Conservation (phyloP, 164 flowering plant species). For the Protea cynaroides region DNA sequence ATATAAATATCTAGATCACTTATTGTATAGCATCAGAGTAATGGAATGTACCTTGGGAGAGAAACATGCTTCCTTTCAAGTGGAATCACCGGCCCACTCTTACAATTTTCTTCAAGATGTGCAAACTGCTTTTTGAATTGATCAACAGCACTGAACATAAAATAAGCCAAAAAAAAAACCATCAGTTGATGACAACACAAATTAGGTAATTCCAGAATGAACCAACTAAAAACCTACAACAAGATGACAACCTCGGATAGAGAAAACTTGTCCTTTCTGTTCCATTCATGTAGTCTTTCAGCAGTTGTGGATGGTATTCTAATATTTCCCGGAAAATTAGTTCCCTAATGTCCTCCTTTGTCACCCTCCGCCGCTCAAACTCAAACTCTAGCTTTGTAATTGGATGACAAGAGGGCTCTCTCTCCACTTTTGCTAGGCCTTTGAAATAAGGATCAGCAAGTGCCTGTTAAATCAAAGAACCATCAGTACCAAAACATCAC, state of each 20-base stretch:
- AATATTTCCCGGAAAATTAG: slow-evolving; percentile 79
- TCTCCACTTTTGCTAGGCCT: slow-evolving; percentile 73
- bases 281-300: slow-evolving; percentile 75
- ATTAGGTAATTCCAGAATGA: no score
- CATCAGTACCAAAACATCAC: not conserved
- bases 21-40: not conserved
- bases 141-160: slow-evolving; percentile 66
- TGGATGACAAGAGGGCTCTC: slow-evolving; percentile 92
- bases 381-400: slow-evolving; percentile 87
- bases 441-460: slow-evolving; percentile 88
- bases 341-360: slow-evolving; percentile 84
- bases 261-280: slow-evolving; percentile 78
- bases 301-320: slow-evolving; percentile 89
- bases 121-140: slow-evolving; percentile 88
- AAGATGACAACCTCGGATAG: slow-evolving; percentile 62
- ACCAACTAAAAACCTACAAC: no score
- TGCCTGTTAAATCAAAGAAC: slow-evolving; percentile 41
- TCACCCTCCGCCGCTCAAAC: slow-evolving; percentile 80
- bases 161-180: slow-evolving; percentile 3
- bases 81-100: slow-evolving; percentile 70
- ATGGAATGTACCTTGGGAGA: slow-evolving; percentile 47
- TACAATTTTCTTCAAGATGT: slow-evolving; percentile 80
- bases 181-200: slow-evolving; percentile 5
- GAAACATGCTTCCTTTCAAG: slow-evolving; percentile 82
- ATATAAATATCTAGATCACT: not conserved